Percentiles rank a stretch among this genome's conserved stretches.
Conservation (phyloP, 495 filamentous ascomycete species). For the Staphylotrichum longicolle region DNA sequence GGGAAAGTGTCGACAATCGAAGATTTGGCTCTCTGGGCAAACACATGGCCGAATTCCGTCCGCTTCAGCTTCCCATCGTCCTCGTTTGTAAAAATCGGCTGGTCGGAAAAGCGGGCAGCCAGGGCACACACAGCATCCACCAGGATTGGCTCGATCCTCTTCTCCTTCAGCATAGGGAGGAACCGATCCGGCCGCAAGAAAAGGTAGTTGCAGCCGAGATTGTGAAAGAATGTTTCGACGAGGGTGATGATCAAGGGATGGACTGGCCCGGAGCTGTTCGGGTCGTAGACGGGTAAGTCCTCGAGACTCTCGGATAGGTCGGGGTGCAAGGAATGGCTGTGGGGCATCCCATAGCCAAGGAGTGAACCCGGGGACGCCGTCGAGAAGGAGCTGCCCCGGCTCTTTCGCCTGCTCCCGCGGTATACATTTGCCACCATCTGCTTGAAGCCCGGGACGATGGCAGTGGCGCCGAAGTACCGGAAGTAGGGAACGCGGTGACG, state of each 20-base stretch:
- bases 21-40: slow-evolving; percentile 73
- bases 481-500: slow-evolving; percentile 78
- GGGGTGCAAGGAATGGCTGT: slow-evolving; percentile 30
- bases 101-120: slow-evolving; percentile 74
- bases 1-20: slow-evolving; percentile 72
- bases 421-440: slow-evolving; percentile 81
- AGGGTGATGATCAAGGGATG: slow-evolving; percentile 71
- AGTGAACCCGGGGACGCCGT: slow-evolving; percentile 40
- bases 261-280: slow-evolving; percentile 61
- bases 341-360: slow-evolving; percentile 18
- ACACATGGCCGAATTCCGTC: slow-evolving; percentile 66
- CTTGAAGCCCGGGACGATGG: slow-evolving; percentile 89
- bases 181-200: slow-evolving; percentile 72
- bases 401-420: slow-evolving; percentile 47
- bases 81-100: slow-evolving; percentile 59
- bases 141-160: slow-evolving; percentile 78
- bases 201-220: slow-evolving; percentile 78
- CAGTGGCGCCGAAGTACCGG: slow-evolving; percentile 82
- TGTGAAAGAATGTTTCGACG: slow-evolving; percentile 71
- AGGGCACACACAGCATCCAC: slow-evolving; percentile 81
- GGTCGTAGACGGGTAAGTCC: slow-evolving; percentile 77
- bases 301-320: slow-evolving; percentile 56
- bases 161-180: slow-evolving; percentile 66
- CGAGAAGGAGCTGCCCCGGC: slow-evolving; percentile 42
- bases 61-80: slow-evolving; percentile 53